Base-by-base conservation (phyloP, 2,329 filamentous ascomycete species). In the Xylaria sp. region DNA sequence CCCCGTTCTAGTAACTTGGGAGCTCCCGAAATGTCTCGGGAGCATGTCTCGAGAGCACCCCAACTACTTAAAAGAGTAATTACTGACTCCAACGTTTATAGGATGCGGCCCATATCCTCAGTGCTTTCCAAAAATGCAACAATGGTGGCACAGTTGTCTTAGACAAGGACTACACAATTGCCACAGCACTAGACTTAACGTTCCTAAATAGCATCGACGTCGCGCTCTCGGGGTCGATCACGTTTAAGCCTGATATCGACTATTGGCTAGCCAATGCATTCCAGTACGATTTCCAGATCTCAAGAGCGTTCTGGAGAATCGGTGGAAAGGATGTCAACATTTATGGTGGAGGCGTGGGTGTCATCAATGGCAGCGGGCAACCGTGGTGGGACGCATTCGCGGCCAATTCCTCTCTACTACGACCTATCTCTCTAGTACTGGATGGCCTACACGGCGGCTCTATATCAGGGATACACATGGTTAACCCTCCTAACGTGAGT, bases 191-290 rank as follows among this genome's bases (percentile, higher is more conserved):
- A 39, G 87, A 92, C 72, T 78, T 92, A 72, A 90, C 88, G 0
- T 91, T 90, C 76, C 79, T 92, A 19, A 82, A 88, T 51, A 81
- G 87, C 70, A 83, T 92, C 34, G 90, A 93, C 76, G 79, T 92
- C 4, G 85, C 87, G 81, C 81, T 81, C 65, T 78, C 76, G 0
- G 89, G 88, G 24, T 84, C 84, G 24, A 83, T 92, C 21, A 81
- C 85, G 64, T 92, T 92, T 79, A 87, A 85, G 64, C 85, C 67
- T 59, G 88, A 93, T 75, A 89, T 89, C 1, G 84, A 88, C 71
- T 92, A 92, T 78, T 92, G 90, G 90, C 84, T 89, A 70, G 83
- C 82, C 8, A 84, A 91, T 73, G 83, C 85, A 50, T 92, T 92
- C 82, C 85, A 85, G 64, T 88, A 89, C 30, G 81, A 80, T 5